These are phyloP conservation scores for Micractinium conductrix DNA, from an alignment of 139 green algal species.

Conservation along the genomic window DNA sequence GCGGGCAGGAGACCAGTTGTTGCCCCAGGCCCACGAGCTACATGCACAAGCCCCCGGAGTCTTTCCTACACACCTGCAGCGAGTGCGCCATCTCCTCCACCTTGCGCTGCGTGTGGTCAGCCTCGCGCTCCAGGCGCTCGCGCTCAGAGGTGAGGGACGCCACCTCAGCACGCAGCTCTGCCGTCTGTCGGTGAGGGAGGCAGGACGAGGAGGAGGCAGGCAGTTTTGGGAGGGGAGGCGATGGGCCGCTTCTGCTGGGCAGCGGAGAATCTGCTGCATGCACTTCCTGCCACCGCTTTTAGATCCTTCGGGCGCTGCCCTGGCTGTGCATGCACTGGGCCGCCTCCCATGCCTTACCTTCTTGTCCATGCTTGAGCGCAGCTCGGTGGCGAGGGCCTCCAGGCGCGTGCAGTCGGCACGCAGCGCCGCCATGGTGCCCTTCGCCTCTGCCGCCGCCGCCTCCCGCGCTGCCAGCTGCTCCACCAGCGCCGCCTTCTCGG, in stretches of 20 bases:
- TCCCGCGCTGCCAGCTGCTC: slow-evolving; percentile 16
- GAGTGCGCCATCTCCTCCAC: slow-evolving; percentile 24
- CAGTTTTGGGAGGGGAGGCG: too few relatives aligned
- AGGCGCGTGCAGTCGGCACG: not conserved
- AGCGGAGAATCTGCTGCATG: not conserved
- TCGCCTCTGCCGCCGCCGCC: slow-evolving; percentile 12
- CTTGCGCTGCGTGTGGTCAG: slow-evolving; percentile 15
- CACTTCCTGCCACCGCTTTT: too few relatives aligned
- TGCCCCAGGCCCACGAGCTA: too few relatives aligned
- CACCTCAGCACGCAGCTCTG: slow-evolving; percentile 1
- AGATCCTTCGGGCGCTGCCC: too few relatives aligned
- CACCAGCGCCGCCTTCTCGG: not conserved
- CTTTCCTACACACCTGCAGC: not conserved
- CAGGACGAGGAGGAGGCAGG: not conserved
- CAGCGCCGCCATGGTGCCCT: not conserved
- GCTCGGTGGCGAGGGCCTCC: not conserved
- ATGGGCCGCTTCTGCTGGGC: not conserved
- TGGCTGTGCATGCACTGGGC: too few relatives aligned
- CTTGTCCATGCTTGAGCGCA: not conserved
- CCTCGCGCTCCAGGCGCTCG: slow-evolving; percentile 30
- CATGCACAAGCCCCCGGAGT: too few relatives aligned
- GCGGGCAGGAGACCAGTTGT: too few relatives aligned
- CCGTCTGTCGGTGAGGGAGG: slow-evolving; percentile 8
- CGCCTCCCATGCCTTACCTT: slow-evolving; percentile 1
- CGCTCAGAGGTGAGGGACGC: slow-evolving; percentile 16